These are phyloP conservation scores for Tuber magnatum DNA, from an alignment of 495 filamentous ascomycete species.

Conservation along the genomic window DNA sequence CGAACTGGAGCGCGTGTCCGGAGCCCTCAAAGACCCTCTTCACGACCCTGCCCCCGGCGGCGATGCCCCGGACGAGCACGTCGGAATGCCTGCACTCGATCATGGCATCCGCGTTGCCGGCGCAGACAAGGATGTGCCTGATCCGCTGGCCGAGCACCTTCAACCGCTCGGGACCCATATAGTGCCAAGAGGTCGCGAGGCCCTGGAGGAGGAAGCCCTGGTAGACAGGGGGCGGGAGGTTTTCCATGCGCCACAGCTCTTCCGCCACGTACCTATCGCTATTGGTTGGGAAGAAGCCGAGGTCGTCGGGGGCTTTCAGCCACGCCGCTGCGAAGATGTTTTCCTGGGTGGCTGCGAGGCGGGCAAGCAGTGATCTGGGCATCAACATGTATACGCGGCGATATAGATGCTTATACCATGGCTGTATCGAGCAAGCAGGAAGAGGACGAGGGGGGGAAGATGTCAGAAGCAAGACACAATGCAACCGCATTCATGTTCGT, in stretches of 20 bases:
- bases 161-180: conserved; percentile 60
- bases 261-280: conserved; percentile 72
- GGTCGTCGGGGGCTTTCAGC: conserved; percentile 56
- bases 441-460: conserved; percentile 7
- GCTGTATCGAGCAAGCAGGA: conserved; percentile 27
- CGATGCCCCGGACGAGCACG: conserved; percentile 45
- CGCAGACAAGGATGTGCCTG: conserved; percentile 65
- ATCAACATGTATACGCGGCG: conserved; percentile 63
- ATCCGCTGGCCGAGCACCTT: conserved; percentile 56
- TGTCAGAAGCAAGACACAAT: not conserved
- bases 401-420: conserved; percentile 58
- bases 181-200: conserved; percentile 72
- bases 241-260: conserved; percentile 49
- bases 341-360: conserved; percentile 50
- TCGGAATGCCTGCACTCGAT: conserved; percentile 59
- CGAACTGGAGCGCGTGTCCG: conserved; percentile 62
- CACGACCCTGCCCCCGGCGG: conserved; percentile 46
- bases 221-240: conserved; percentile 28
- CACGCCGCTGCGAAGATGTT: conserved; percentile 57
- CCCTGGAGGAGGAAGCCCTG: conserved; percentile 67
- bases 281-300: conserved; percentile 59
- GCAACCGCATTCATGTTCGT: conserved; percentile 30
- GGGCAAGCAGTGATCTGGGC: conserved; percentile 58
- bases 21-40: conserved; percentile 55
- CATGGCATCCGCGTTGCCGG: conserved; percentile 68